Conservation (phyloP, 2,329 filamentous ascomycete species). For the Chaetothyriales sp. region DNA sequence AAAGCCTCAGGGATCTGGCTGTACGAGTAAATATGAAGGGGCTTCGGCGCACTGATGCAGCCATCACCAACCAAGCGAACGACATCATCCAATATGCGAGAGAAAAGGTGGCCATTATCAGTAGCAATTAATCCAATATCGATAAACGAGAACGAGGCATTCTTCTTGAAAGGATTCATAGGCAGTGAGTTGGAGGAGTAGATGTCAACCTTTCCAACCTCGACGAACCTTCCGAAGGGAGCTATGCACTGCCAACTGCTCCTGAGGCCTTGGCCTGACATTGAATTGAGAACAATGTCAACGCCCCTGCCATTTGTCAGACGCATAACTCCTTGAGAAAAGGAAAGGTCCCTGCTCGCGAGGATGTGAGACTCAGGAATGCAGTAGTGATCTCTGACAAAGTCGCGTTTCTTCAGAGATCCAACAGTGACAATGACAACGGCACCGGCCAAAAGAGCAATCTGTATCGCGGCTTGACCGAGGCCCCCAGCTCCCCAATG, state of each 20-base stretch:
- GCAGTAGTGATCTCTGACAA: slow-evolving; percentile 11
- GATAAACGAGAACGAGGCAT: slow-evolving; percentile 12
- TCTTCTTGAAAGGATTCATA: slow-evolving; percentile 18
- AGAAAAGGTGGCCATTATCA: no score
- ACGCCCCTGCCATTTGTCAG: slow-evolving; percentile 32
- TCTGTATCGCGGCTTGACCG: slow-evolving; percentile 17
- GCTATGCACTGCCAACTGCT: slow-evolving; percentile 17
- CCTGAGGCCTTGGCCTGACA: slow-evolving; percentile 12
- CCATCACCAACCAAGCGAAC: slow-evolving; percentile 2
- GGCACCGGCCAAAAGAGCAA: slow-evolving; percentile 6
- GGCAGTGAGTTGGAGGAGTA: slow-evolving; percentile 8
- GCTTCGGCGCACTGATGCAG: slow-evolving; percentile 16
- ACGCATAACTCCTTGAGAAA: slow-evolving; percentile 15
- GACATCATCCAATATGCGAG: no score
- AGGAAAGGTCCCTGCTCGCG: slow-evolving; percentile 11
- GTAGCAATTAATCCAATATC: no score
- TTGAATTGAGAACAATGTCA: slow-evolving; percentile 26
- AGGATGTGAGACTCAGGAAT: slow-evolving; percentile 22
- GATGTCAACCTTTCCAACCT: slow-evolving; percentile 19
- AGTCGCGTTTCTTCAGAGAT: slow-evolving; percentile 3
- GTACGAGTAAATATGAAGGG: slow-evolving; percentile 20
- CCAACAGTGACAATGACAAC: slow-evolving; percentile 11
- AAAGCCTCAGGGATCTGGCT: slow-evolving; percentile 21
- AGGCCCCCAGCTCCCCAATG: slow-evolving; percentile 9
- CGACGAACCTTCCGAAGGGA: slow-evolving; percentile 20